A percentile compares a stretch with the other conserved stretches of the same genome.
These are phyloP conservation scores for Macadamia tetraphylla DNA, from an alignment of 164 flowering plant species.

Conservation along the genomic window DNA sequence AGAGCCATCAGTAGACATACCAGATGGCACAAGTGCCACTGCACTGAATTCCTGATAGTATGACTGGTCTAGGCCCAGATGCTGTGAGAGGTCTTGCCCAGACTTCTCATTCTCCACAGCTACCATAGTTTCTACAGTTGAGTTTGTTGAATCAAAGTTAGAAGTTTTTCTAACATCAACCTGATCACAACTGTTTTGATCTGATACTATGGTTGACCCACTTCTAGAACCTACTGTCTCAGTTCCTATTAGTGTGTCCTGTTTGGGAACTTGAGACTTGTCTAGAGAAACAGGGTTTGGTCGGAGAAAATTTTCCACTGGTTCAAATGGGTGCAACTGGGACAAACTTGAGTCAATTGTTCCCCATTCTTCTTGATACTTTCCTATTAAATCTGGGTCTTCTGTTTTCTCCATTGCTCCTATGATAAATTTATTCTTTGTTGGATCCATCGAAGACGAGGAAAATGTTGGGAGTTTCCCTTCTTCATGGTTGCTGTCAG, in stretches of 20 bases:
- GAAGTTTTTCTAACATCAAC: not conserved
- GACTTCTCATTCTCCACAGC: slow-evolving; percentile 1
- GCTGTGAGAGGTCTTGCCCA: not conserved
- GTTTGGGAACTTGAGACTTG: slow-evolving; percentile 5
- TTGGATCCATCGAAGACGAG: not conserved
- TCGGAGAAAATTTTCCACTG: slow-evolving; percentile 3
- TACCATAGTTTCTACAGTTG: slow-evolving; percentile 4
- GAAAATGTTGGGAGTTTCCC: slow-evolving; percentile 8
- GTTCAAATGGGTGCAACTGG: slow-evolving; percentile 9
- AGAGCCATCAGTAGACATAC: not conserved
- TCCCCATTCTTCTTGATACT: not conserved
- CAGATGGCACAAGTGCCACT: not conserved
- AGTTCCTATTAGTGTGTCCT: slow-evolving; percentile 2
- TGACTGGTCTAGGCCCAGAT: no score
- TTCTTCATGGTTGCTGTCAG: slow-evolving; percentile 5
- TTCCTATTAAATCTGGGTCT: not conserved
- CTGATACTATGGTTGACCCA: not conserved
- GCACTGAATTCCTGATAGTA: not conserved
- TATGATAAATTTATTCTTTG: not conserved
- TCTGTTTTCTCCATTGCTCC: slow-evolving; percentile 5
- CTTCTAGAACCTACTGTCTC: slow-evolving; percentile 1
- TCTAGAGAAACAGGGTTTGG: not conserved
- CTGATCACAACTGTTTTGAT: slow-evolving; percentile 4
- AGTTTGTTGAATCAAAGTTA: slow-evolving; percentile 3
- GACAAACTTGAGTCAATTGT: not conserved